Conservation (phyloP, 805 yeast species). For the Metschnikowia cubensis region DNA sequence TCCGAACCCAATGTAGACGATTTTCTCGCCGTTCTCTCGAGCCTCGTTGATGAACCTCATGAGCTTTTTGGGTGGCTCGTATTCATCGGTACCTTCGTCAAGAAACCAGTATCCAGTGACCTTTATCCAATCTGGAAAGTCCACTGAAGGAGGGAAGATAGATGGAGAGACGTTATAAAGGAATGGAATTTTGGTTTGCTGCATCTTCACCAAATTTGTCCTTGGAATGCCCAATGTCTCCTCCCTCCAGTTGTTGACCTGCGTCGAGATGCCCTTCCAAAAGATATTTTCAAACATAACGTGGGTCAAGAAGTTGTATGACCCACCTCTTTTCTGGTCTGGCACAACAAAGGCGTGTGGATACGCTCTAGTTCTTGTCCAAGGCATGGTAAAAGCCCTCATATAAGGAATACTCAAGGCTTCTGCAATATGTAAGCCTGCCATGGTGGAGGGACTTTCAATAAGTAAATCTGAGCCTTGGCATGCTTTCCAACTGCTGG, state of each 20-base stretch:
- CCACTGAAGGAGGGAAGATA: conserved; percentile 88
- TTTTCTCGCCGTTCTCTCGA: conserved; percentile 52
- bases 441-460: conserved; percentile 96
- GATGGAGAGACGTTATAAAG: conserved; percentile 85
- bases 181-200: conserved; percentile 80
- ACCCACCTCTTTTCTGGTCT: conserved; percentile 88
- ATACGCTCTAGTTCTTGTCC: conserved; percentile 93
- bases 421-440: conserved; percentile 93
- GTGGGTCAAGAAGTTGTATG: conserved; percentile 88
- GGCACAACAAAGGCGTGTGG: conserved; percentile 97
- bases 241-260: conserved; percentile 84
- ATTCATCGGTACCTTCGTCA: conserved; percentile 54
- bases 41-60: conserved; percentile 61
- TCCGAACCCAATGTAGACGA: conserved; percentile 93
- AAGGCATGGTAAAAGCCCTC: conserved; percentile 97
- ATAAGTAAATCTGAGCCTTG: conserved; percentile 77
- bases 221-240: conserved; percentile 58
- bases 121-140: conserved; percentile 91
- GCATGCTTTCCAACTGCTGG: conserved; percentile 83
- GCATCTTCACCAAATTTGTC: conserved; percentile 67
- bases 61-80: conserved; percentile 58
- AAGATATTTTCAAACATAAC: conserved; percentile 88
- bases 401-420: conserved; percentile 85
- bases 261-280: conserved; percentile 88
- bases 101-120: conserved; percentile 96